phyloP scores from a whole-genome alignment of 1,284 basidiomycete species.

The Microbotryum lychnidis-dioicae region DNA sequence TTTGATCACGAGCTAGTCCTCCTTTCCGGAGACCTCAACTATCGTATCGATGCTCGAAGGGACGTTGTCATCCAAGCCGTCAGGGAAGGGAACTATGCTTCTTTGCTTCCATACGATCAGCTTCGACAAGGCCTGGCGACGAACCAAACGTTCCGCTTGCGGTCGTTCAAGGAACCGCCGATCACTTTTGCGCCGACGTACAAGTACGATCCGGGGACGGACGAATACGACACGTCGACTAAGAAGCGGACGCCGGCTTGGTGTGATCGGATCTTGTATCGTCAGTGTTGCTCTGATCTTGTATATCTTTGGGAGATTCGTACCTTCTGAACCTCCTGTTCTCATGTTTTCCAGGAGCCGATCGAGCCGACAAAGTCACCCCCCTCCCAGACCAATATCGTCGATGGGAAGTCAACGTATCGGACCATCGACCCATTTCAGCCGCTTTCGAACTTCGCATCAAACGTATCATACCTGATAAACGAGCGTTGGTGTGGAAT shows the following conservation, averaged over 20 bases:
- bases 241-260: slow-evolving; percentile 94
- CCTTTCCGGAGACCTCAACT: slow-evolving; percentile 78
- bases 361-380: slow-evolving; percentile 19
- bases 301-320: too few species aligned
- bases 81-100: slow-evolving; percentile 43
- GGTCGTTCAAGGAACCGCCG: slow-evolving; percentile 71
- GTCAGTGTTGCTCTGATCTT: slow-evolving; percentile 16
- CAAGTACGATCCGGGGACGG: slow-evolving; percentile 50
- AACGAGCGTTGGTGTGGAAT: slow-evolving; percentile 47
- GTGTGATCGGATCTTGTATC: slow-evolving; percentile 87
- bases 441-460: slow-evolving; percentile 55
- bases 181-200: slow-evolving; percentile 73
- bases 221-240: slow-evolving; percentile 88
- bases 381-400: slow-evolving; percentile 40
- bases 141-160: slow-evolving; percentile 77
- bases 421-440: slow-evolving; percentile 75
- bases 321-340: too few species aligned
- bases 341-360: slow-evolving; percentile 8
- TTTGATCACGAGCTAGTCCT: slow-evolving; percentile 91
- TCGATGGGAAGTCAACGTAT: slow-evolving; percentile 73
- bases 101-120: slow-evolving; percentile 74
- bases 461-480: slow-evolving; percentile 58
- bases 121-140: slow-evolving; percentile 72
- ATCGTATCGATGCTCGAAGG: slow-evolving; percentile 84
- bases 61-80: slow-evolving; percentile 68